Base-by-base conservation (phyloP, 2,329 filamentous ascomycete genomes). In the Arthroderma sp. region DNA sequence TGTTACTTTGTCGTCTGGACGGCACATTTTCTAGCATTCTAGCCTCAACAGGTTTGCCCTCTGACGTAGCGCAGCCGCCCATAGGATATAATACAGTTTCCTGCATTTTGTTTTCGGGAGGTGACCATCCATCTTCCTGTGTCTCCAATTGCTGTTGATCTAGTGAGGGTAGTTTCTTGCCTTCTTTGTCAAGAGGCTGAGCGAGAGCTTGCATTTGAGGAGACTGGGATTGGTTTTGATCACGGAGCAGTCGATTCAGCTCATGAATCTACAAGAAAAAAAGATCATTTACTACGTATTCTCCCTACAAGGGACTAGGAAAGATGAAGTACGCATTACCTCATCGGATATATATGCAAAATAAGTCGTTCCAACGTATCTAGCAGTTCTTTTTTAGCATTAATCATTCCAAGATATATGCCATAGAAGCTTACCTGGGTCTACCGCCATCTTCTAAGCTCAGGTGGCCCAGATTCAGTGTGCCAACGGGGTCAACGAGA, bases 281-380 rank as follows among this genome's bases (percentile, higher is more conserved):
- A 31, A 15, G 1, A 42, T 57, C 39, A 57, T 22, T 22, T 22
- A 22, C 2, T 1, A 22, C 15, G 15, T 22, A 2, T 22, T 22
- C 15, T 22, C 50, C 41, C 22, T 36, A 29, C 44, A 11, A 42
- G 30, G 15, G 22, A 36, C 15, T 30, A 4, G 6, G 6, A 9
- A 39, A 3, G 6, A 5, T 27, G 22, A 38, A 28, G 27, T 4
- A 30, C 29, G 1, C 8, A 44, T 44, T 60, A 66, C 64, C 57
- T 68, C 65, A 31, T 65, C 59, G 6, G 64, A 65, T 30, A 68
- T 66, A 52, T 67, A 68, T 28, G 65, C 65, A 64, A 64, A 68
- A 47, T 66, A 68, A 7, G 65, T 68, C 4, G 64, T 68, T 22
- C 65, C 65, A 22, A 68, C 65, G 48, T 68, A 68, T 58, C 65